Conservation (phyloP, 345 rosid genomes). For the Raphanus raphanistrum region DNA sequence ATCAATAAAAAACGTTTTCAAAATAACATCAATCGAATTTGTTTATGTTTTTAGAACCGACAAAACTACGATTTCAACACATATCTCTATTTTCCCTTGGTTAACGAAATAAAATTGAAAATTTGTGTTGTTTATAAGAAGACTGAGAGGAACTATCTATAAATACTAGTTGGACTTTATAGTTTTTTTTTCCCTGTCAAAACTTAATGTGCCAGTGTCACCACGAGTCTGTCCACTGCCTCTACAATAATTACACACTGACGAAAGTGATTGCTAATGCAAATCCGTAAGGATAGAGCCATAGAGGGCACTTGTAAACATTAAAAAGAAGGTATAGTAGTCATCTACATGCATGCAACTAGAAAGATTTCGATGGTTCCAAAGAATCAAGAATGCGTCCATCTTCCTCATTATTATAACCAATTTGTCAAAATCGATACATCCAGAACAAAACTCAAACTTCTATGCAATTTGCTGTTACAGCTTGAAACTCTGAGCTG, state of each 20-base stretch:
- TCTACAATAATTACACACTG: background rate
- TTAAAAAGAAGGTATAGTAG: conserved; percentile 14
- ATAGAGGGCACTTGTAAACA: conserved; percentile 14
- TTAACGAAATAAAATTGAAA: no score
- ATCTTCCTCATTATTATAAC: conserved; percentile 12
- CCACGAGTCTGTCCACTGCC: background rate
- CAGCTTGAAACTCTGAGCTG: background rate
- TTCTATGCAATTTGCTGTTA: background rate
- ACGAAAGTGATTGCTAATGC: background rate
- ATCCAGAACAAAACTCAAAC: background rate
- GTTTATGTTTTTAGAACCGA: no score
- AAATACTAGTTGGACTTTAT: no score
- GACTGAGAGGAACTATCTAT: no score
- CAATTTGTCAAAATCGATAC: background rate
- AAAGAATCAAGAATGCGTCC: conserved; percentile 30
- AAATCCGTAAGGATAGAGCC: background rate
- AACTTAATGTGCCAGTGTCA: no score
- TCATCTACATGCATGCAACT: conserved; percentile 27
- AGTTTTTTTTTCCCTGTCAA: no score
- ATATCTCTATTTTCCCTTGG: no score
- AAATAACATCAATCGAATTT: no score
- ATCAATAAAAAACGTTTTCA: no score
- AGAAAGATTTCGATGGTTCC: conserved; percentile 25
- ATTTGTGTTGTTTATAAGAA: no score
- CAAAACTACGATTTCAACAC: no score